These are phyloP conservation scores for Kodamaea kakaduensis DNA, from an alignment of 805 yeast species.

Conservation along the genomic window DNA sequence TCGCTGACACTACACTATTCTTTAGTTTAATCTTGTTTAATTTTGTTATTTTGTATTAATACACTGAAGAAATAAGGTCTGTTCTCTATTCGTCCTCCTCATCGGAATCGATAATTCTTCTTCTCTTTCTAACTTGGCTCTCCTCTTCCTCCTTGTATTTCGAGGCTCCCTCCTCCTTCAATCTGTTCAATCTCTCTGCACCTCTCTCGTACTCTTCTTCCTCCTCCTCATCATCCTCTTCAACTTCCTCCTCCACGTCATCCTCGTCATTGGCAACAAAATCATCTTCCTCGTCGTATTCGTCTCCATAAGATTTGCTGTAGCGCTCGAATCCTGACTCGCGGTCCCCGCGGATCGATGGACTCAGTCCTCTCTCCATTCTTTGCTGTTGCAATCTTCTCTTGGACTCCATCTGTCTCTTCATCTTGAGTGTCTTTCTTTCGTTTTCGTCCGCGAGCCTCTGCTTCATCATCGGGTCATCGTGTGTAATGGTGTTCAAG, in stretches of 20 bases:
- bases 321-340: slow-evolving; percentile 38
- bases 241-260: slow-evolving; percentile 33
- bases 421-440: slow-evolving; percentile 52
- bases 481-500: slow-evolving; percentile 49
- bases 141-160: slow-evolving; percentile 41
- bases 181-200: slow-evolving; percentile 53
- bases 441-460: slow-evolving; percentile 64
- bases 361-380: slow-evolving; percentile 44
- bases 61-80: not conserved
- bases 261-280: slow-evolving; percentile 44
- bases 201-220: slow-evolving; percentile 50
- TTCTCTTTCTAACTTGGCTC: slow-evolving; percentile 33
- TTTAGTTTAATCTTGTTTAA: no score
- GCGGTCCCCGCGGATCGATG: slow-evolving; percentile 21
- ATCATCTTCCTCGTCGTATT: slow-evolving; percentile 37
- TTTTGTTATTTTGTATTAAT: no score
- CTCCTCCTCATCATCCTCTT: slow-evolving; percentile 43
- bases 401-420: slow-evolving; percentile 62
- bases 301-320: slow-evolving; percentile 33
- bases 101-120: slow-evolving; percentile 46
- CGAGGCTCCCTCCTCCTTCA: slow-evolving; percentile 54
- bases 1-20: no score
- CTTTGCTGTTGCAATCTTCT: slow-evolving; percentile 58
- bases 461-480: slow-evolving; percentile 70
- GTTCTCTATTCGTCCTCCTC: slow-evolving; percentile 35